Percentiles rank a stretch among this genome's conserved stretches.
These are phyloP conservation scores for Mycena rebaudengoi DNA, from an alignment of 768 basidiomycete species.

Conservation along the genomic window DNA sequence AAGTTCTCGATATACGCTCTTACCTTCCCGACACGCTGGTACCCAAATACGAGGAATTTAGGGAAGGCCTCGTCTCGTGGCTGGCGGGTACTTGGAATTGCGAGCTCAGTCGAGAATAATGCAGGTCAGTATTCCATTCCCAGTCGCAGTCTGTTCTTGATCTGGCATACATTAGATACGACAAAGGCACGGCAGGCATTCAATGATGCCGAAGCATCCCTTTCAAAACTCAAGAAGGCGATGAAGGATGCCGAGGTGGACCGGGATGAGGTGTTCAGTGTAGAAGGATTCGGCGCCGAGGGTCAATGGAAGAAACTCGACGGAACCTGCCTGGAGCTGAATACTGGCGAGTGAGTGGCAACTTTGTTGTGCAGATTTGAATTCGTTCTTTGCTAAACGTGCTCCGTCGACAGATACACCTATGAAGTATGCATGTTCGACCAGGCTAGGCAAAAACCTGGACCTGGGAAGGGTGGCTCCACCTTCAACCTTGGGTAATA, in stretches of 20 bases:
- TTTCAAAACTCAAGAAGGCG: conserved; percentile 61
- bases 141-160: neutral
- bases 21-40: conserved; percentile 88
- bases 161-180: conserved; percentile 52
- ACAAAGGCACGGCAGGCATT: conserved; percentile 69
- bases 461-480: conserved; percentile 80
- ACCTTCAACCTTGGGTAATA: conserved; percentile 85
- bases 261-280: conserved; percentile 70
- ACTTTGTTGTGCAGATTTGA: neutral
- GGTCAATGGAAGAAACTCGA: conserved; percentile 99
- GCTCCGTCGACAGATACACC: conserved; percentile 68
- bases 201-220: conserved; percentile 67
- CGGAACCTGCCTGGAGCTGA: conserved; percentile 77
- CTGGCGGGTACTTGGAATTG: conserved; percentile 71
- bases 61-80: conserved; percentile 66
- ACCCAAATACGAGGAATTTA: conserved; percentile 76
- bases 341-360: conserved; percentile 86
- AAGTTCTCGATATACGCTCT: conserved; percentile 81
- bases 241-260: conserved; percentile 64
- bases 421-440: conserved; percentile 95
- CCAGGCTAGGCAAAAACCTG: conserved; percentile 87
- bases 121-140: conserved; percentile 43
- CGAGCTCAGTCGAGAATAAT: conserved; percentile 48
- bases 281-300: conserved; percentile 72
- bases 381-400: neutral